Evolutionary conservation across 2,329 filamentous ascomycete species (phyloP).

Genomic region (Ophiostoma montium): DNA sequence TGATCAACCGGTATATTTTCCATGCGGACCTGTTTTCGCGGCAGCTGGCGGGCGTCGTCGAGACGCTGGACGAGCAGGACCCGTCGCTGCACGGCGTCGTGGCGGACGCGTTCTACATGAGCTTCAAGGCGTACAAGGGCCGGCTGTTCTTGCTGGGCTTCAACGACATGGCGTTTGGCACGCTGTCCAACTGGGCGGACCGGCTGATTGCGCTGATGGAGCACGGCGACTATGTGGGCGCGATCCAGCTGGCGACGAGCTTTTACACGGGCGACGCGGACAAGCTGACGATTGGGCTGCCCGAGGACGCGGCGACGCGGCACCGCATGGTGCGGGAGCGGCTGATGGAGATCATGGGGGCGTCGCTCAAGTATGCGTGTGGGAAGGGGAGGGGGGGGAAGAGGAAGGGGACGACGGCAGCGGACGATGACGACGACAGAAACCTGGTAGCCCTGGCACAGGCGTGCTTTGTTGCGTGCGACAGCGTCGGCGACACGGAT

Average conservation of each 20-base stretch:
- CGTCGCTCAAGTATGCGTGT: slow-evolving; percentile 83
- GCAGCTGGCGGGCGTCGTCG: slow-evolving; percentile 72
- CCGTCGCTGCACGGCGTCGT: slow-evolving; percentile 87
- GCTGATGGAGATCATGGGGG: slow-evolving; percentile 82
- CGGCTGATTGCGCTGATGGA: slow-evolving; percentile 89
- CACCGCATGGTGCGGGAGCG: slow-evolving; percentile 79
- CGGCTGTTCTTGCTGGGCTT: slow-evolving; percentile 86
- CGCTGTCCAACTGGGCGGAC: slow-evolving; percentile 94
- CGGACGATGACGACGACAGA: slow-evolving; percentile 30
- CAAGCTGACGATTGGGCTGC: slow-evolving; percentile 84
- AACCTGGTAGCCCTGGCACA: slow-evolving; percentile 67
- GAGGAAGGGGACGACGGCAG: too few species aligned
- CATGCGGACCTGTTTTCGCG: slow-evolving; percentile 81
- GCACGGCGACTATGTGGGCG: slow-evolving; percentile 85
- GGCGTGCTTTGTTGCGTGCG: slow-evolving; percentile 71
- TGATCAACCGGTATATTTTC: slow-evolving; percentile 84
- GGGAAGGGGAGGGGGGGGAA: slow-evolving; percentile 34
- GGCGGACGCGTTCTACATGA: slow-evolving; percentile 96
- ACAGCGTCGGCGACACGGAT: slow-evolving; percentile 61
- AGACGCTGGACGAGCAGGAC: slow-evolving; percentile 78
- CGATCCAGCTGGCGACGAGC: slow-evolving; percentile 77
- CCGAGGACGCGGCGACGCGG: slow-evolving; percentile 62
- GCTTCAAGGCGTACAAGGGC: slow-evolving; percentile 89
- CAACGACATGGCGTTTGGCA: slow-evolving; percentile 81
- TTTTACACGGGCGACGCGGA: slow-evolving; percentile 90